Evolutionary conservation across 495 filamentous ascomycete species (phyloP).

Genomic region (Daldinia childiae): DNA sequence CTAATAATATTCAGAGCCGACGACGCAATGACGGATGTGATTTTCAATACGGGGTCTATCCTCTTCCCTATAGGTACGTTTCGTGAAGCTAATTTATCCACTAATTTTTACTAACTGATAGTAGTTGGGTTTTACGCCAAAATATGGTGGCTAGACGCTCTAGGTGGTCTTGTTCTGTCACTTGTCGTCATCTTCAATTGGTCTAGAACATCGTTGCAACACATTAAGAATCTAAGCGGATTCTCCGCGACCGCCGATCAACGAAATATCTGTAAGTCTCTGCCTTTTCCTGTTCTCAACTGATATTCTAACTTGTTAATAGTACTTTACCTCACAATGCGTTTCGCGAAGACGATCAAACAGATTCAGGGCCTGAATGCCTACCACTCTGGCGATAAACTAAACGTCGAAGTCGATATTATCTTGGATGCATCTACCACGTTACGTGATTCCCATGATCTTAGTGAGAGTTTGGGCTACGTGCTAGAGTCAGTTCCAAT

Average conservation of each 20-base stretch:
- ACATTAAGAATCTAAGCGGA: conserved; percentile 86
- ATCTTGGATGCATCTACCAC: conserved; percentile 82
- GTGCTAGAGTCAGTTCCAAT: conserved; percentile 87
- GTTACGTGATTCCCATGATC: conserved; percentile 85
- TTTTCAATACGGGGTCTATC: conserved; percentile 94
- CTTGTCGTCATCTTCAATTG: conserved; percentile 87
- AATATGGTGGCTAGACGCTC: conserved; percentile 86
- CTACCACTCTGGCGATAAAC: conserved; percentile 88
- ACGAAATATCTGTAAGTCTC: conserved; percentile 70
- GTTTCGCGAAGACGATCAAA: conserved; percentile 87
- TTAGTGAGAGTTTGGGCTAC: conserved; percentile 86
- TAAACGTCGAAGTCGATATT: conserved; percentile 83
- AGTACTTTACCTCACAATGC: conserved; percentile 91
- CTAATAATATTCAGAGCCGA: conserved; percentile 58
- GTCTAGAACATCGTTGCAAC: conserved; percentile 75
- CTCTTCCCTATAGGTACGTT: conserved; percentile 76
- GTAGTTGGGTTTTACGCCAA: conserved; percentile 77
- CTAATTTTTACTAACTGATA: conserved; percentile 1
- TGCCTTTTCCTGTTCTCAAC: neutral
- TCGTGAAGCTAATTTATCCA: conserved; percentile 37
- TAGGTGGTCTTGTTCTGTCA: conserved; percentile 84
- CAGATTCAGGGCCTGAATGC: conserved; percentile 89
- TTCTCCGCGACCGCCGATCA: conserved; percentile 82
- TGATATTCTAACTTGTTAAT: conserved; percentile 14
- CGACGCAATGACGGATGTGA: conserved; percentile 64